A percentile compares a stretch with the other conserved stretches of the same genome.
Evolutionary conservation across 2,329 filamentous ascomycete genomes (phyloP).

Genomic region (Cadophora gregata): DNA sequence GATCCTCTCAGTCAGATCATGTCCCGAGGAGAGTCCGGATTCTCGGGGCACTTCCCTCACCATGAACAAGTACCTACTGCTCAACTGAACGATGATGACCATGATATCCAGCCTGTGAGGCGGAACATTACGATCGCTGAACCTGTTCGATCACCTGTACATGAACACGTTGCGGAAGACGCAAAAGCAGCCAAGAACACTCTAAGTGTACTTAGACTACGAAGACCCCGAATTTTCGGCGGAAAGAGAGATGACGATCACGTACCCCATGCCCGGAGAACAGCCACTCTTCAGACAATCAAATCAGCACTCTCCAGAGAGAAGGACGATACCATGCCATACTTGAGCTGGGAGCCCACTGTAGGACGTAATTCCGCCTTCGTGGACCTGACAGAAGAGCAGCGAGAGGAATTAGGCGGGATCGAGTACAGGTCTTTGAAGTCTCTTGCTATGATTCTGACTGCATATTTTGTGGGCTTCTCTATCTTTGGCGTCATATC

Average conservation of each 20-base stretch:
- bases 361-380: conserved; percentile 94
- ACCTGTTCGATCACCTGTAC: conserved; percentile 29
- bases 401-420: conserved; percentile 92
- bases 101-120: conserved; percentile 25
- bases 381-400: conserved; percentile 83
- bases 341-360: conserved; percentile 93
- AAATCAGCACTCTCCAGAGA: conserved; percentile 50
- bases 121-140: conserved; percentile 43
- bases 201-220: conserved; percentile 47
- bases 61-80: conserved; percentile 21
- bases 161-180: conserved; percentile 43
- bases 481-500: conserved; percentile 77
- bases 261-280: conserved; percentile 27
- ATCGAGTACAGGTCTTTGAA: conserved; percentile 96
- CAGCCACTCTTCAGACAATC: conserved; percentile 62
- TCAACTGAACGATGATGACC: conserved; percentile 29
- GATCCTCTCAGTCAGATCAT: conserved; percentile 32
- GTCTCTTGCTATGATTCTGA: conserved; percentile 78
- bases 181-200: conserved; percentile 34
- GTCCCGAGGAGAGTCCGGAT: conserved; percentile 33
- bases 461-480: conserved; percentile 83
- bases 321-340: conserved; percentile 73
- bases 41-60: conserved; percentile 18
- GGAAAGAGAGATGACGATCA: conserved; percentile 42
- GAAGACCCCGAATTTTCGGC: conserved; percentile 50